Conservation (phyloP, 495 filamentous ascomycete species). For the Penicillium maclennaniae region DNA sequence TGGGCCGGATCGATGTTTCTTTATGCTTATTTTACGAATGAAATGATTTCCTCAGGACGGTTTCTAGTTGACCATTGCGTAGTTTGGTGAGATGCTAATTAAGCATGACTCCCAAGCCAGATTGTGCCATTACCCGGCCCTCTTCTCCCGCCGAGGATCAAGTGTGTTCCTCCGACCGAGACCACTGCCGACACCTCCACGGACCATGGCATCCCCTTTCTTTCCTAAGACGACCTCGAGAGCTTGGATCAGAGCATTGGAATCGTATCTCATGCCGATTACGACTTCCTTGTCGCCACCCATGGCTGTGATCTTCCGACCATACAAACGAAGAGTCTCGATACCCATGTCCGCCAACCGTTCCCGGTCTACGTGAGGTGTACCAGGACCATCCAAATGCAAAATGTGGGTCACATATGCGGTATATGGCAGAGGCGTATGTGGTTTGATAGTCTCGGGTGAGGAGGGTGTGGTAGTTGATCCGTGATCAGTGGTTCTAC, state of each 20-base stretch:
- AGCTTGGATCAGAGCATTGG: slow-evolving; percentile 67
- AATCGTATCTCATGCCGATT: slow-evolving; percentile 68
- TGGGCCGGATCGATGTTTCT: neutral
- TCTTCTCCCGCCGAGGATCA: slow-evolving; percentile 36
- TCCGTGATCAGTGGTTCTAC: slow-evolving; percentile 2
- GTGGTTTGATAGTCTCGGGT: slow-evolving; percentile 11
- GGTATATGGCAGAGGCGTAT: slow-evolving; percentile 30
- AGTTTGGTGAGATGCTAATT: too few relatives aligned
- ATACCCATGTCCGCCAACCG: slow-evolving; percentile 66
- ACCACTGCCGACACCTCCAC: slow-evolving; percentile 40
- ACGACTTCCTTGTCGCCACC: slow-evolving; percentile 26
- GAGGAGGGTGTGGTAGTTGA: slow-evolving; percentile 4
- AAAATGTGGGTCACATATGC: slow-evolving; percentile 81
- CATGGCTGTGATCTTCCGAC: slow-evolving; percentile 50
- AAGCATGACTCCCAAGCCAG: neutral
- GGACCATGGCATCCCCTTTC: slow-evolving; percentile 52
- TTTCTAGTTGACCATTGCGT: neutral
- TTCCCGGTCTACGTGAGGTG: slow-evolving; percentile 65
- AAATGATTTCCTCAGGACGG: neutral
- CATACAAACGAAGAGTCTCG: slow-evolving; percentile 71
- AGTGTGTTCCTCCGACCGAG: slow-evolving; percentile 67
- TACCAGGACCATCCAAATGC: slow-evolving; percentile 68
- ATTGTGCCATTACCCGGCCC: neutral
- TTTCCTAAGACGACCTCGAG: slow-evolving; percentile 74
- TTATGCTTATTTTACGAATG: neutral